Evolutionary conservation across 2,329 filamentous ascomycete species (phyloP), one percentile per base, ranked within the genome.

Genomic region (Trichophyton verrucosum): DNA sequence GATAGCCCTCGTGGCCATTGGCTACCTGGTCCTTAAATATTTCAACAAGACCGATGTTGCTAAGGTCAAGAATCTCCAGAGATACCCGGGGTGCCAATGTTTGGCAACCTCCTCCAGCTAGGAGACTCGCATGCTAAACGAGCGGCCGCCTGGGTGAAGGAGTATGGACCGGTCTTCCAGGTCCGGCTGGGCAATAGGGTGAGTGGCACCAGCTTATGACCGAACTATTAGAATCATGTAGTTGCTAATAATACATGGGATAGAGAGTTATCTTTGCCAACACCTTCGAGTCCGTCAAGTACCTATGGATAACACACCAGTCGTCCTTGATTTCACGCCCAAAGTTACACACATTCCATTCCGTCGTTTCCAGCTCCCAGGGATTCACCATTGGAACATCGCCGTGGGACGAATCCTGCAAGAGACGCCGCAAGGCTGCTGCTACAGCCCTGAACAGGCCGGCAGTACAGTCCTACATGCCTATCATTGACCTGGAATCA

Each of bases 381-480:
- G 88, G 88, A 4, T 88, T 90, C 72, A 92, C 88, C 0, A 90
- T 94, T 63, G 89, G 89, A 1, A 90, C 88, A 0, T 91, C 87
- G 0, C 88, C 89, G 0, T 94, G 88, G 86, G 87, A 91, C 64
- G 88, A 90, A 58, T 89, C 85, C 1, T 89, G 87, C 74, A 92
- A 91, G 72, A 78, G 80, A 24, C 81, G 88, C 8, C 82, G 89
- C 64, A 91, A 90, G 75, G 88, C 87, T 0, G 88, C 88, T 1
- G 88, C 86, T 3, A 90, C 88, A 0, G 88, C 89, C 0, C 78
- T 92, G 22, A 91, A 91, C 70, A 81, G 86, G 0, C 87, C 88
- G 0, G 85, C 88, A 0, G 82, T 88, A 1, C 86, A 89, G 68
- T 85, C 84, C 0, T 92, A 92, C 71, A 87, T 91, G 82, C 88